Evolutionary conservation across 2,329 filamentous ascomycete genomes (phyloP), one percentile per base, ranked within the genome.

Genomic region (Hymenoscyphus repandus): DNA sequence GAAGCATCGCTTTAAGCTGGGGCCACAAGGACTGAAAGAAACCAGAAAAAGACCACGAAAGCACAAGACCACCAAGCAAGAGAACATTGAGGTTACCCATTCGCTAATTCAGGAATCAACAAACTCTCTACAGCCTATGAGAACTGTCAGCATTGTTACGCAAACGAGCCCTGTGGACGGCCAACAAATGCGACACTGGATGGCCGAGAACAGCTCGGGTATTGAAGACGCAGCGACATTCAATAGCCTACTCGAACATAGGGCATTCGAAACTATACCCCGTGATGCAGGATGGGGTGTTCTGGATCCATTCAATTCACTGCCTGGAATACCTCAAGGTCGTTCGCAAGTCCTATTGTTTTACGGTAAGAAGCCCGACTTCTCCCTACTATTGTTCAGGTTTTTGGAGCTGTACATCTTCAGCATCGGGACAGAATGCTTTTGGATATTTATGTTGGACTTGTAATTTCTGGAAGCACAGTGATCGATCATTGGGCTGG

Each of bases 1-100:
- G 37, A 53, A 36, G 30, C 47, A 47, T 49, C 49, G 49, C 3
- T 56, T 56, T 33, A 56, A 44, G 39, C 37, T 50, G 11, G 44
- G 54, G 6, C 38, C 46, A 17, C 42, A 54, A 10, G 54, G 54
- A 6, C 40, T 54, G 3, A 44, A 50, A 44, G 54, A 54, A 27
- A 41, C 51, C n/a, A 51, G 50, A 15, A 50, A 47, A 38, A 49
- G 44, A 18, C 45, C 42, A 9, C 45, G 15, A 37, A 37, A 13
- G 34, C 3, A 17, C 12, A 37, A 17, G 10, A 37, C 34, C 10
- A 11, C 34, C 5, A 13, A 37, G 10, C 4, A 13, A 4, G 12
- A 17, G 5, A 37, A 37, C 34, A 37, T 13, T 37, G 5, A 13
- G 5, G 10, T 10, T 10, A 37, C 12, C 15, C 34, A 37, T 17